Evolutionary conservation across 2,329 filamentous ascomycete species (phyloP).

Genomic region (Calonectria montana): DNA sequence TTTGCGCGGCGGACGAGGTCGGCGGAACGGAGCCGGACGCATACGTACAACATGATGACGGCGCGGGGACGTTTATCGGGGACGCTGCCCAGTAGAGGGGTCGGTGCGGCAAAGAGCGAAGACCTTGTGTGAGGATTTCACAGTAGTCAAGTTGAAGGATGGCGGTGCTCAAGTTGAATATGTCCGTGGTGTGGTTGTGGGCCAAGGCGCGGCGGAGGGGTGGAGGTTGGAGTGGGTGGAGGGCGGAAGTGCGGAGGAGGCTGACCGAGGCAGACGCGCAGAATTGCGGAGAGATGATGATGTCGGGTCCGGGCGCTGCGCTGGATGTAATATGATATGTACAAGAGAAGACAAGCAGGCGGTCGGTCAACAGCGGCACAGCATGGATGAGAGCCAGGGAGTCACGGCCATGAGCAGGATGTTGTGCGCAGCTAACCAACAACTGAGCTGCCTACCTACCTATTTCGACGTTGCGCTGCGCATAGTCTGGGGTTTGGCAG

Average conservation of each 20-base stretch:
- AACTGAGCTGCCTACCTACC: slow-evolving; percentile 12
- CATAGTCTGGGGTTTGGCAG: slow-evolving; percentile 22
- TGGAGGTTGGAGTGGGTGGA: slow-evolving; percentile 18
- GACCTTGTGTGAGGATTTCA: not conserved
- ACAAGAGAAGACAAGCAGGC: not conserved
- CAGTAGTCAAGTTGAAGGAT: not conserved
- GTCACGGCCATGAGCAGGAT: not conserved
- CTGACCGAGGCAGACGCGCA: slow-evolving; percentile 18
- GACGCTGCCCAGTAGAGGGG: not conserved
- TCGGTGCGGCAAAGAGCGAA: not conserved
- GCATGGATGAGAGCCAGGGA: not conserved
- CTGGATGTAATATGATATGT: not conserved
- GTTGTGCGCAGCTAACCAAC: not conserved
- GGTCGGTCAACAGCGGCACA: not conserved
- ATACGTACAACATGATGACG: slow-evolving; percentile 43
- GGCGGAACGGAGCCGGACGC: slow-evolving; percentile 5
- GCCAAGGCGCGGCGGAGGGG: slow-evolving; percentile 19
- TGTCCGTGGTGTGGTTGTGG: not conserved
- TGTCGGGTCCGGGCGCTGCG: not conserved
- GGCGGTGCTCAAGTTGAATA: slow-evolving; percentile 1
- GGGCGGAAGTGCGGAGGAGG: slow-evolving; percentile 22
- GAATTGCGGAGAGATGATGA: not conserved
- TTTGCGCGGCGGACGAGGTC: slow-evolving; percentile 24
- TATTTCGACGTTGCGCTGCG: slow-evolving; percentile 7
- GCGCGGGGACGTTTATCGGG: not conserved